Evolutionary conservation across 2,329 filamentous ascomycete genomes (phyloP), one percentile per base, ranked within the genome.

Genomic region (Aspergillus nomiae): DNA sequence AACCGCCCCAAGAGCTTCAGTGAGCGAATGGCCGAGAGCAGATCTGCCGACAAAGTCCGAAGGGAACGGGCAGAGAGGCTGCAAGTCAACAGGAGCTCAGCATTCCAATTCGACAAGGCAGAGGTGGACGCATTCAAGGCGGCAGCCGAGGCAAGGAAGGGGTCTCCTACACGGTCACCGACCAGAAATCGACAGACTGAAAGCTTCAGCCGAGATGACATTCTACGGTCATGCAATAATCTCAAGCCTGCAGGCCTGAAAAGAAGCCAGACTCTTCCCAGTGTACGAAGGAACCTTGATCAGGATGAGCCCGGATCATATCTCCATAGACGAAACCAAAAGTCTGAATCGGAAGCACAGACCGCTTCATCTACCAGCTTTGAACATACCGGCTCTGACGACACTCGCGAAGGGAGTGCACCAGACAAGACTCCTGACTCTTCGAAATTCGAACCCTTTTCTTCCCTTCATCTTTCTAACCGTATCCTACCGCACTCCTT

Each of bases 371-470:
- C 63, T 19, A 56, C 30, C 14, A 58, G 56, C 57, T 64, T 62
- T 41, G 63, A 64, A 19, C 59, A 74, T 68, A 63, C 55, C 38
- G 53, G 57, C 16, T 58, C 48, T 11, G 61, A 63, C 34, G 66
- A 67, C 14, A 36, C 54, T 30, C 66, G 69, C 24, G 65, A 67
- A 60, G 66, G 66, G 30, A 62, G 61, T 14, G 45, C 32, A 16
- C 7, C 63, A n/a, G 63, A 64, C 34, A 77, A 70, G 61, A 57
- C 67, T 34, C 79, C 82, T 1, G 86, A 88, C 63, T 77, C 85
- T 1, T 85, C 89, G 1, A 86, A 87, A 53, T 96, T 95, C 70
- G 95, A 99, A 71, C 86, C 92, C 2, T 97, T 94, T 76, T 97
- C 95, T 7, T 87, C 89, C 34, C 83, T 94, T 43, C 93, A 97